A percentile compares a stretch with the other conserved stretches of the same genome.
These are phyloP conservation scores for Herpetomonas samuelpessoai DNA, from an alignment of 208 protist species.

Conservation along the genomic window DNA sequence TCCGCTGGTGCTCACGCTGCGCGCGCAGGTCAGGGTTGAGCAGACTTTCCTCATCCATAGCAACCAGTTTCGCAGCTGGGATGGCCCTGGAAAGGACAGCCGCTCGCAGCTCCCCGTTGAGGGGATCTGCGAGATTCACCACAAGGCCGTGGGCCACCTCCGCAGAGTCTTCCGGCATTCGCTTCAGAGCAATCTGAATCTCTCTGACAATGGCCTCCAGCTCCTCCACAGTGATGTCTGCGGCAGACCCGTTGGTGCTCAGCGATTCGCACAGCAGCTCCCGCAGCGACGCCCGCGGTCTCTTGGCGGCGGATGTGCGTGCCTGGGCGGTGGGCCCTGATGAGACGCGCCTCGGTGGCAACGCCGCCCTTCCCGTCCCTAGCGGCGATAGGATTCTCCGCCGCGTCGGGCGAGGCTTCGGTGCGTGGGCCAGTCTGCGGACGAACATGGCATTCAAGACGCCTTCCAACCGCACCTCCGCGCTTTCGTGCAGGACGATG, in stretches of 20 bases:
- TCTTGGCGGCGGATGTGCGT: not conserved
- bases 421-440: not conserved
- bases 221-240: not conserved
- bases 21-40: slow-evolving; percentile 33
- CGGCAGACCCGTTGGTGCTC: not conserved
- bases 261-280: not conserved
- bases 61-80: slow-evolving; percentile 19
- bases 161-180: slow-evolving; percentile 20
- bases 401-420: too few relatives aligned
- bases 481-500: not conserved
- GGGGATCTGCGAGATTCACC: slow-evolving; percentile 42
- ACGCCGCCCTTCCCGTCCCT: too few relatives aligned
- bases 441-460: not conserved
- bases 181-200: slow-evolving; percentile 20
- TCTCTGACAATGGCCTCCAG: slow-evolving; percentile 11
- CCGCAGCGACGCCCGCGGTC: not conserved
- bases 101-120: slow-evolving; percentile 39
- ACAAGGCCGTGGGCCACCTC: slow-evolving; percentile 34
- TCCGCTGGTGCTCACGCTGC: slow-evolving; percentile 25
- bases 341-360: too few relatives aligned
- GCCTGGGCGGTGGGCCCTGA: too few relatives aligned
- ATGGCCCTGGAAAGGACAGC: slow-evolving; percentile 26
- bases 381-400: too few relatives aligned
- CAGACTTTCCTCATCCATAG: slow-evolving; percentile 38
- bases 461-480: not conserved